Percentiles rank a stretch among this genome's conserved stretches.
phyloP scores from a whole-genome alignment of 2,329 filamentous ascomycete species.

The Trichoderma atrobrunneum region DNA sequence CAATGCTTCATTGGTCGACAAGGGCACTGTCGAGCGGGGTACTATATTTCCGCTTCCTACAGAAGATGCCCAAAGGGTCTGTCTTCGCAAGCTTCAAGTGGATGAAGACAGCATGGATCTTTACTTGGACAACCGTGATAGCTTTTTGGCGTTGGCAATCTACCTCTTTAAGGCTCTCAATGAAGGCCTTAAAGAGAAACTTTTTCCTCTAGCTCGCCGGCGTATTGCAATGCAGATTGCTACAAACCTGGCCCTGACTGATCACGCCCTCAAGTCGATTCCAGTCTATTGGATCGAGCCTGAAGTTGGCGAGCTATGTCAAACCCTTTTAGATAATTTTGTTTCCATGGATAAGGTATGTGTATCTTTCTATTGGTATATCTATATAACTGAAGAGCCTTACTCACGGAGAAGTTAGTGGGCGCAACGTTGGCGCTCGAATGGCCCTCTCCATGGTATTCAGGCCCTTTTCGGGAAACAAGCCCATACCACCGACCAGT shows the following conservation, averaged over 20 bases:
- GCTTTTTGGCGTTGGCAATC: not conserved
- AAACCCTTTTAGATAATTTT: not conserved
- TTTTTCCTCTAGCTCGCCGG: not conserved
- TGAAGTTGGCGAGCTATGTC: not conserved
- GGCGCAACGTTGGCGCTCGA: not conserved
- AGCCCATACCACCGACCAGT: not conserved
- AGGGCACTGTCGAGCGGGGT: not conserved
- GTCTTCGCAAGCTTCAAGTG: not conserved
- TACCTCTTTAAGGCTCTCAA: not conserved
- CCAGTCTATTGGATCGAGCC: not conserved
- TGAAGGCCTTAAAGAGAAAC: not conserved
- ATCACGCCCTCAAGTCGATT: not conserved
- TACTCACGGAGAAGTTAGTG: not conserved
- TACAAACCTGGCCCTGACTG: not conserved
- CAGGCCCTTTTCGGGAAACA: fast-evolving
- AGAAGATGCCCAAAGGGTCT: not conserved
- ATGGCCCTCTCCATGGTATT: not conserved
- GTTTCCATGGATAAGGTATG: fast-evolving
- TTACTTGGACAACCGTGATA: not conserved
- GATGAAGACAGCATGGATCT: not conserved
- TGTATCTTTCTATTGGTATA: not conserved
- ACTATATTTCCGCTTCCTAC: not conserved
- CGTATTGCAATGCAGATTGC: not conserved
- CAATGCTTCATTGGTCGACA: not conserved
- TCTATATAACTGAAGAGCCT: not conserved